These are phyloP conservation scores for Psilocybe tampanensis DNA, from an alignment of 768 basidiomycete genomes.

Conservation along the genomic window DNA sequence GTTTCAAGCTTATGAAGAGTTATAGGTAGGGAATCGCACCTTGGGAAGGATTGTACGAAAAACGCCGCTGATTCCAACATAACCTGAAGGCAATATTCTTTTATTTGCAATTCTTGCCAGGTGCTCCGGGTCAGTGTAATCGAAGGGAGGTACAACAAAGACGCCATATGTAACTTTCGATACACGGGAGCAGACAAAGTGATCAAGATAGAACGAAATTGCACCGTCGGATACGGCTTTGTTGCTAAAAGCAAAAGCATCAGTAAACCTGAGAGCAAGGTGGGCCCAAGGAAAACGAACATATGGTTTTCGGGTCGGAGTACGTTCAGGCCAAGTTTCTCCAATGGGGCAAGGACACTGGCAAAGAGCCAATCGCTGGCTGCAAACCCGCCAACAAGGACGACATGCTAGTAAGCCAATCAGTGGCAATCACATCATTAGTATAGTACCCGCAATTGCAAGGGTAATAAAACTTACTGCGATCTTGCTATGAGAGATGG, in stretches of 20 bases:
- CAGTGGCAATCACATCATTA: too few relatives aligned
- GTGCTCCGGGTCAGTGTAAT: constrained; percentile 28
- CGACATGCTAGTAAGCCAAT: constrained; percentile 6
- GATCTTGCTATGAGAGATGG: constrained; percentile 24
- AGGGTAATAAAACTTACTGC: constrained; percentile 24
- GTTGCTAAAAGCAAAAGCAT: constrained; percentile 6
- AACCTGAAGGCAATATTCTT: constrained; percentile 37
- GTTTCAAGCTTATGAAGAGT: constrained; percentile 21
- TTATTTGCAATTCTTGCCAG: too few relatives aligned
- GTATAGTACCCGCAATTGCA: background rate
- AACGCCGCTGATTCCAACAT: constrained; percentile 29
- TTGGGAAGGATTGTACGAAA: constrained; percentile 40
- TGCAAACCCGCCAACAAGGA: constrained; percentile 56
- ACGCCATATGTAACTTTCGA: too few relatives aligned
- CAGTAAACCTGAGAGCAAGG: background rate
- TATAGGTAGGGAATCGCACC: constrained; percentile 27
- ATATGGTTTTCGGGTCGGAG: too few relatives aligned
- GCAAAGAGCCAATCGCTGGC: constrained; percentile 55
- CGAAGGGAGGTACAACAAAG: constrained; percentile 13
- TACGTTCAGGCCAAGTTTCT: constrained; percentile 37
- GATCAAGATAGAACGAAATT: constrained; percentile 23
- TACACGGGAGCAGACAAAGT: too few relatives aligned
- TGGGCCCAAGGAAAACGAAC: constrained; percentile 31
- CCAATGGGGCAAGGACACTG: constrained; percentile 38
- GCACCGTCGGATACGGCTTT: constrained; percentile 26